Percentiles rank a stretch among this genome's conserved stretches.
Evolutionary conservation across 805 yeast species (phyloP).

Genomic region (Suhomyces sp.): DNA sequence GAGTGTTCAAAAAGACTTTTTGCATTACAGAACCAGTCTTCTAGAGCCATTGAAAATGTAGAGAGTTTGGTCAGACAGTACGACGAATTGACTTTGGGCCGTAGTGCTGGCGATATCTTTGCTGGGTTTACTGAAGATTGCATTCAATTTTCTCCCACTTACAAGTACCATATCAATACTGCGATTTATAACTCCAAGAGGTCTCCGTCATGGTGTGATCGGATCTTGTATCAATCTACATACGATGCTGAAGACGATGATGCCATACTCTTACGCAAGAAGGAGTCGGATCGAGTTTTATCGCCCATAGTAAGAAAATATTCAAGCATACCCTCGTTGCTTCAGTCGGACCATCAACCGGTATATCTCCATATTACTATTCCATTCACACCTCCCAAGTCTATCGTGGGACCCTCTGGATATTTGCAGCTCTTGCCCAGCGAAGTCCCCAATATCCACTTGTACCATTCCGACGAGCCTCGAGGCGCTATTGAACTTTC

Average conservation of each 20-base stretch:
- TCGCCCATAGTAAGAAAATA: conserved; percentile 41
- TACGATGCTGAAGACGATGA: conserved; percentile 12
- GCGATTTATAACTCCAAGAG: conserved; percentile 57
- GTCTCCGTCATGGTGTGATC: conserved; percentile 87
- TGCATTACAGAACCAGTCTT: conserved; percentile 21
- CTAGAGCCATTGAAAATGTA: conserved; percentile 9
- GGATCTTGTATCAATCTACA: conserved; percentile 61
- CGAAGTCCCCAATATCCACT: conserved; percentile 3
- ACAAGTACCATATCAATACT: conserved; percentile 57
- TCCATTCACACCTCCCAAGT: conserved; percentile 41
- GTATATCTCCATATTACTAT: conserved; percentile 54
- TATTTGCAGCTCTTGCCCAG: conserved; percentile 27
- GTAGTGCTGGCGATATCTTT: conserved; percentile 45
- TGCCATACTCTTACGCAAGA: background rate
- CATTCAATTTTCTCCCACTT: conserved; percentile 76
- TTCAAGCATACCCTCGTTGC: conserved; percentile 44
- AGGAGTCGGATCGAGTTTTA: background rate
- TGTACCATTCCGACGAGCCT: background rate
- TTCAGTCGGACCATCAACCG: conserved; percentile 77
- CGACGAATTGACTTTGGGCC: conserved; percentile 52
- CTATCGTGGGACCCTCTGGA: conserved; percentile 26
- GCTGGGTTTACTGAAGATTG: conserved; percentile 63
- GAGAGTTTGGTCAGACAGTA: conserved; percentile 23
- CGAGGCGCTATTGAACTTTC: conserved; percentile 6
- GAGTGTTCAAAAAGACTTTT: conserved; percentile 18